Conservation (phyloP, 2,329 filamentous ascomycete species). For the Diplodia seriata region DNA sequence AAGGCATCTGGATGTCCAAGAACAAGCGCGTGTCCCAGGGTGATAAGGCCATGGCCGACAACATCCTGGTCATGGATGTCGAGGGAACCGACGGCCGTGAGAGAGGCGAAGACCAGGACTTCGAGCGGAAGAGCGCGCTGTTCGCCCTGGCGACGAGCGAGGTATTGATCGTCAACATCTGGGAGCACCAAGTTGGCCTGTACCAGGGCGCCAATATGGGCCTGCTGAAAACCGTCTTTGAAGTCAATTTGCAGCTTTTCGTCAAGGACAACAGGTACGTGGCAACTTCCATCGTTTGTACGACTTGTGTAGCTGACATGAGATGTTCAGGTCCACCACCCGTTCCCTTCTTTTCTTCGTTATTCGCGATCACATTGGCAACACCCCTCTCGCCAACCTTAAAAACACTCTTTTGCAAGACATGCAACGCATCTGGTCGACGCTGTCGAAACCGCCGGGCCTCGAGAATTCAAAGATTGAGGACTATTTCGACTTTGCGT, state of each 20-base stretch:
- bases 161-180: constrained; percentile 97
- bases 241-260: constrained; percentile 97
- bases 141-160: constrained; percentile 98
- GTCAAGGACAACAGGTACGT: constrained; percentile 90
- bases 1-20: constrained; percentile 99
- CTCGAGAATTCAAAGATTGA: constrained; percentile 89
- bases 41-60: constrained; percentile 78
- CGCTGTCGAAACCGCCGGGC: constrained; percentile 87
- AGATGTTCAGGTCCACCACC: constrained; percentile 71
- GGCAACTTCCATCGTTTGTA: constrained; percentile 5
- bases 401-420: constrained; percentile 91
- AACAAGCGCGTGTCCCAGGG: constrained; percentile 73
- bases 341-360: constrained; percentile 97
- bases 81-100: constrained; percentile 97
- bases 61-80: constrained; percentile 99
- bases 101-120: constrained; percentile 96
- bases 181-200: constrained; percentile 97
- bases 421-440: constrained; percentile 88
- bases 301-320: constrained; percentile 19
- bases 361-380: constrained; percentile 94
- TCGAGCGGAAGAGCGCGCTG: constrained; percentile 96
- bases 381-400: constrained; percentile 87
- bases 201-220: constrained; percentile 99
- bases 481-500: constrained; percentile 99
- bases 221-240: constrained; percentile 96